Evolutionary conservation across 495 filamentous ascomycete genomes (phyloP), one percentile per base, ranked within the genome.

Genomic region (Parmelia sp.): DNA sequence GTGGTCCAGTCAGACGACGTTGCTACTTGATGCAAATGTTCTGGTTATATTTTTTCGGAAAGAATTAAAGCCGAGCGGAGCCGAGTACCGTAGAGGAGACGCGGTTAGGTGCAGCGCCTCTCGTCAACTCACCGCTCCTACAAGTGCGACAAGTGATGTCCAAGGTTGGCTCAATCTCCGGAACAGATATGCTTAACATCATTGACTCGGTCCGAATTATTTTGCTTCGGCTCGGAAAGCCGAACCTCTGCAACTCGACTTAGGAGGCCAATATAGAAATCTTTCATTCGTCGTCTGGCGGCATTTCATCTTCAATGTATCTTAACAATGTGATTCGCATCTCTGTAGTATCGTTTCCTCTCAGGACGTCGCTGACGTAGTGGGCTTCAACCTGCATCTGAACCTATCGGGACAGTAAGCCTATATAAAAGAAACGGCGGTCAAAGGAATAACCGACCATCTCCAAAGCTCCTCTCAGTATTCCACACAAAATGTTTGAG

Each of bases 321-420:
- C 94, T 84, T 67, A 97, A 84, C 66, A 98, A 79, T 37, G 90
- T 89, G 72, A 98, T 87, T 71, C 94, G 83, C 91, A 98, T 96
- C 82, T 98, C 94, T 2, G 94, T 97, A 25, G 88, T 90, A 74
- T 98, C 94, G 70, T 97, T 92, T 1, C 94, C 94, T 53, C 92
- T 87, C 51, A 98, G 78, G 62, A 96, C 84, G 73, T 98, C 94
- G 76, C 91, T 97, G 71, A 96, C 88, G 74, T 97, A 98, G 71
- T 96, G 91, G 39, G 90, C 91, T 73, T 98, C 94, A 27, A 97
- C 90, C 79, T 98, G 94, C 92, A 97, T 96, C 82, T 97, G 94
- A 40, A 98, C 88, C 88, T 91, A 53, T 40, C 17, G 44, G 27
- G 36, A 44, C 8, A 55, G 40, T 36, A 37, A 61, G 37, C 53